Evolutionary conservation across 305 asterid genomes (phyloP).

Genomic region (Fraxinus greggii): DNA sequence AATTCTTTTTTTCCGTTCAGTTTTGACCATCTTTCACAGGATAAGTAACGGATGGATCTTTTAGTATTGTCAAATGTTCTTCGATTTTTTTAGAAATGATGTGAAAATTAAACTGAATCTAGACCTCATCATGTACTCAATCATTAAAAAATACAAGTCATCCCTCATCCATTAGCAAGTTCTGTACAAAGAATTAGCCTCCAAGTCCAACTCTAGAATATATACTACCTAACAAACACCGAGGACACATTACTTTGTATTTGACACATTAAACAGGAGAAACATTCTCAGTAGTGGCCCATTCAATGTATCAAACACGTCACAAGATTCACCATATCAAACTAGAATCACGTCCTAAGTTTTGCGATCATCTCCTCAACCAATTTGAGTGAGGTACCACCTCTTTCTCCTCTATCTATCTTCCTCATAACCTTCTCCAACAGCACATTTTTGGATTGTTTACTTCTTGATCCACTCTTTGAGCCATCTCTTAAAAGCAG

Average conservation of each 20-base stretch:
- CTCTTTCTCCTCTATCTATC: constrained; percentile 66
- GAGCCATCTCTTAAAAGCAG: constrained; percentile 60
- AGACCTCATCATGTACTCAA: neutral
- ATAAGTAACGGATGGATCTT: neutral
- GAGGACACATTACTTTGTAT: neutral
- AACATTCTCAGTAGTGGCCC: neutral
- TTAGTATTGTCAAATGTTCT: neutral
- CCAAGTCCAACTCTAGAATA: neutral
- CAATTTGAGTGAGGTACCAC: constrained; percentile 41
- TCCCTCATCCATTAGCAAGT: neutral
- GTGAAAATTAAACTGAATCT: neutral
- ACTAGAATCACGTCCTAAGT: constrained; percentile 56
- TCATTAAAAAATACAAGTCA: neutral
- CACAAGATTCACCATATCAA: neutral
- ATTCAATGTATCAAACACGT: neutral
- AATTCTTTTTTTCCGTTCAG: neutral
- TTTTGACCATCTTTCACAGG: neutral
- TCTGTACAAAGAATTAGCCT: neutral
- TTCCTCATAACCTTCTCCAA: constrained; percentile 64
- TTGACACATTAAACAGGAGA: neutral
- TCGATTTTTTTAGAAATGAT: neutral
- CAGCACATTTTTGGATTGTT: constrained; percentile 38
- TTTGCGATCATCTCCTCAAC: constrained; percentile 86
- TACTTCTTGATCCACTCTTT: constrained; percentile 28
- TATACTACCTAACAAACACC: neutral